Base-by-base conservation (phyloP, 2,329 filamentous ascomycete species). In the Phoma sp. region DNA sequence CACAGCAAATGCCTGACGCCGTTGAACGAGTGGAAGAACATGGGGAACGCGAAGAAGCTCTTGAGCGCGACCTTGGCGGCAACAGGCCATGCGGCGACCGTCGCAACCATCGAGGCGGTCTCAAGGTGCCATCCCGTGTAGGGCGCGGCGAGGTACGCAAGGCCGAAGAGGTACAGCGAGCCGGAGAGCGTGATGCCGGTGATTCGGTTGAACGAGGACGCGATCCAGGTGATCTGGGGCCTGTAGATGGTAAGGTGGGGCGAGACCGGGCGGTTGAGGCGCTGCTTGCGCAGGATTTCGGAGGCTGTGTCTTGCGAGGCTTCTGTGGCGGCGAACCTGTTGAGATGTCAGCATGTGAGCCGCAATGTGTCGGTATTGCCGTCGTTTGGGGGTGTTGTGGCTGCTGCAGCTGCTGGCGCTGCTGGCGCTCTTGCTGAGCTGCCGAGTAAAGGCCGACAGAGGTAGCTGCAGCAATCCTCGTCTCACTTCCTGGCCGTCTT, bases 211-310 rank as follows among this genome's bases (percentile, higher is more conserved):
- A 91, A 83, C 53, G 81, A 86, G 66, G 87, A 87, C 65, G 83
- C 83, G 76, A 91, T 88, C 88, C 88, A 96, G 67, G 91, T 95
- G 79, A 97, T 90, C 77, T 91, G 87, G 56, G 89, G 85, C 76
- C 86, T 84, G 87, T 97, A 97, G 84, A 96, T 93, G 71, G 79
- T 75, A 60, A 97, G 85, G 74, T 97, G 92, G 49, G 93, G 93
- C 38, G 91, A 84, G 67, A 96, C 83, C 73, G 93, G 93, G 46
- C 93, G 93, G 71, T 83, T 78, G 50, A 88, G 83, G 69, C 93
- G 93, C 82, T 97, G 93, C 71, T 86, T 81, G 69, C 84, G 87
- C 73, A 97, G 91, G 77, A 96, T 85, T 64, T 83, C 73, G 61
- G 84, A 69, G 61, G 77, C 84, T 57, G 88, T 80, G 47, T 76